Percentiles rank a stretch among this genome's conserved stretches.
Conservation (phyloP, 2,329 filamentous ascomycete genomes). For the Xylaria sp. region DNA sequence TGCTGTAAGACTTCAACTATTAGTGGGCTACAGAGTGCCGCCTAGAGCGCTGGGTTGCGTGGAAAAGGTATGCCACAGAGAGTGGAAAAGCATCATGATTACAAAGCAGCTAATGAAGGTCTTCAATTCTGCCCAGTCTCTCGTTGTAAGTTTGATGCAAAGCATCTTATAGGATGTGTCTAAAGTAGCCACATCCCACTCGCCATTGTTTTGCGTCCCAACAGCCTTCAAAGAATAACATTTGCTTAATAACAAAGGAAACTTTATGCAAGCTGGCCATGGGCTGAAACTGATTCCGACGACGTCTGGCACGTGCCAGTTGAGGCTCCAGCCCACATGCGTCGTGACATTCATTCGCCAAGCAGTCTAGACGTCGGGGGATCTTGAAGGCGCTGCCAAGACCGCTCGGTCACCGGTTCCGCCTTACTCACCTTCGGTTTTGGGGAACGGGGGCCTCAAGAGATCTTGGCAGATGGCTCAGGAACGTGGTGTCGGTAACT, state of each 20-base stretch:
- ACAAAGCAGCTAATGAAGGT: too few species aligned
- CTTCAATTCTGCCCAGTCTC: too few species aligned
- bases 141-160: background rate
- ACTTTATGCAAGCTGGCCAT: background rate
- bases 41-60: too few species aligned
- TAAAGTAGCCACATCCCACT: background rate
- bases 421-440: conserved; percentile 30
- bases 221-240: background rate
- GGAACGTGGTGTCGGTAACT: background rate
- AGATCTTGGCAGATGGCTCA: background rate
- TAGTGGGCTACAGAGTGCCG: too few species aligned
- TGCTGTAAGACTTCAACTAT: background rate
- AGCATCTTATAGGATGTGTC: background rate
- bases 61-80: too few species aligned
- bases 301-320: background rate
- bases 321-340: conserved; percentile 3
- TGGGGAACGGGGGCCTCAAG: conserved; percentile 30
- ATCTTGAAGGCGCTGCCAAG: conserved; percentile 24
- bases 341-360: conserved; percentile 5
- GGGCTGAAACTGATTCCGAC: background rate
- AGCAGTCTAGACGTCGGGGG: conserved; percentile 13
- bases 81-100: too few species aligned
- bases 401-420: conserved; percentile 14
- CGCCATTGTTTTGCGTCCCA: too few species aligned
- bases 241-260: background rate